Evolutionary conservation across 2,329 filamentous ascomycete species (phyloP), one percentile per base, ranked within the genome.

Genomic region (Chaetothyriales sp.): DNA sequence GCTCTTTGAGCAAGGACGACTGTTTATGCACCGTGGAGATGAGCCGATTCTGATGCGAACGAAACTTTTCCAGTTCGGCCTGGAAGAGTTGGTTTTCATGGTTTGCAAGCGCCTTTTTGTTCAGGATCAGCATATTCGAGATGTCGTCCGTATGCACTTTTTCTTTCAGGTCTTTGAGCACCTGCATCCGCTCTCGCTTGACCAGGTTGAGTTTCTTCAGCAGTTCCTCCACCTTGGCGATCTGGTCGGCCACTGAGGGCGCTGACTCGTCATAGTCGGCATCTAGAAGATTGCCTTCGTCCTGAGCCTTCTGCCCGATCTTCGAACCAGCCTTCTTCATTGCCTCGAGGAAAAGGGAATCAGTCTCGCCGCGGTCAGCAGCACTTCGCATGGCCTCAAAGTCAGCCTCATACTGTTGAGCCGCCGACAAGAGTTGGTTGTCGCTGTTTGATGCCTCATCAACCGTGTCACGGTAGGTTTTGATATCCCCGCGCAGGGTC

Each of bases 1-100:
- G 75, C 60, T 98, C 92, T 67, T 96, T 96, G 80, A 98, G 88
- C 49, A 98, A 71, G 0, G 86, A 83, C 0, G 86, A 81, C 66
- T 98, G 92, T 68, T 95, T 98, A 68, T 98, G 92, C 55, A 88
- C 93, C 12, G 92, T 89, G 65, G 95, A 88, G 7, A 95, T 71
- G 15, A 98, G 77, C 32, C 92, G 81, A 61, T 84, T 95, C 64
- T 96, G 92, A 61, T 95, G 86, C 25, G 88, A 84, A 43, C 88
- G 76, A 69, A 95, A 98, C 66, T 98, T 98, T 68, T 96, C 90
- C n/a, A 98, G 75, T 66, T 98, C 92, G 15, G 87, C 81, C 64
- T 95, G 85, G 70, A 98, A 98, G 2, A 98, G 76, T 62, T 95
- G 87, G 10, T 76, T 82, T 66, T 98, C 92, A 61, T 92, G 90